These are phyloP conservation scores for Ophiosphaerella herpotricha DNA, from an alignment of 2,329 filamentous ascomycete genomes.

Conservation along the genomic window DNA sequence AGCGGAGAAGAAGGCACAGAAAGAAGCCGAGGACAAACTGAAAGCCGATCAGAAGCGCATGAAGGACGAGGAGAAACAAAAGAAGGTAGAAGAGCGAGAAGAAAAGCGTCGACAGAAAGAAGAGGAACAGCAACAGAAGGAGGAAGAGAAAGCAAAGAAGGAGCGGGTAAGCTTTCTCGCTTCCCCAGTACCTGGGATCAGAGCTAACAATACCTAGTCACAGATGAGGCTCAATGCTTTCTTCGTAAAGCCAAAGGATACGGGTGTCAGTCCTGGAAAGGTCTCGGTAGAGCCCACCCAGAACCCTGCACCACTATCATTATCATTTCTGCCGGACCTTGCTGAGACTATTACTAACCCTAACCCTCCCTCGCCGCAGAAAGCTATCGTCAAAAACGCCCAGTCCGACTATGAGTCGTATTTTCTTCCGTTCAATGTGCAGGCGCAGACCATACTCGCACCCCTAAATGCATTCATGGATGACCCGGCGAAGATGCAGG, in stretches of 20 bases:
- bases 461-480: slow-evolving; percentile 48
- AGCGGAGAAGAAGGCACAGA: slow-evolving; percentile 42
- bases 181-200: neutral
- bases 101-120: slow-evolving; percentile 50
- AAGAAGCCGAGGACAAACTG: slow-evolving; percentile 40
- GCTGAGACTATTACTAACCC: slow-evolving; percentile 30
- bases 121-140: slow-evolving; percentile 54
- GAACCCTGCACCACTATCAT: slow-evolving; percentile 33
- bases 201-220: slow-evolving; percentile 26
- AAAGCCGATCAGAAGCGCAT: slow-evolving; percentile 45
- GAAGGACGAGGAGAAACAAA: slow-evolving; percentile 43
- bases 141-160: slow-evolving; percentile 45
- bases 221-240: slow-evolving; percentile 52
- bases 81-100: slow-evolving; percentile 43
- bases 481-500: slow-evolving; percentile 32
- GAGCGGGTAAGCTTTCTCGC: slow-evolving; percentile 43
- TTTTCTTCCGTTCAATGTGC: slow-evolving; percentile 83
- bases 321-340: slow-evolving; percentile 31
- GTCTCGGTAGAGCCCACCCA: slow-evolving; percentile 38
- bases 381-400: slow-evolving; percentile 33
- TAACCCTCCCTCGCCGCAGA: slow-evolving; percentile 41
- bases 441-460: slow-evolving; percentile 74
- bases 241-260: slow-evolving; percentile 49
- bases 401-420: slow-evolving; percentile 58
- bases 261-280: slow-evolving; percentile 33